Evolutionary conservation across 176 grass and related monocot species (phyloP).

Genomic region (Phoenix dactylifera): DNA sequence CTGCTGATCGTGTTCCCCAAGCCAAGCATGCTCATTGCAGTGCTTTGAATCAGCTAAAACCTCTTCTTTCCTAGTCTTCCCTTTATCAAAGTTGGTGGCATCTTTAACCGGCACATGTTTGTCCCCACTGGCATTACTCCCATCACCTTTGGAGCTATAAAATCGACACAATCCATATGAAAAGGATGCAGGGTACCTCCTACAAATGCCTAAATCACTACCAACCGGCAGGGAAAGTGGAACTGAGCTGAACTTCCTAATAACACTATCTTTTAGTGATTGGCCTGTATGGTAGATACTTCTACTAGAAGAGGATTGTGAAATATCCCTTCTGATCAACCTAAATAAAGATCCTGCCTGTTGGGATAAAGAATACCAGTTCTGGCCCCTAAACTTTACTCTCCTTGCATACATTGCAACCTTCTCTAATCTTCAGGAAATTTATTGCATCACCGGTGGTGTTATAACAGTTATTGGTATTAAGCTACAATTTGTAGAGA

Average conservation of each 20-base stretch:
- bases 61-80: conserved; percentile 13
- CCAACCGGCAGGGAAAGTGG: conserved; percentile 1
- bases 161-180: conserved; percentile 25
- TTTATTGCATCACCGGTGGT: no score
- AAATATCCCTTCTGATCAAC: conserved; percentile 5
- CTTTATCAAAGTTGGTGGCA: conserved; percentile 18
- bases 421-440: not conserved
- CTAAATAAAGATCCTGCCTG: conserved; percentile 7
- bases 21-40: conserved; percentile 66
- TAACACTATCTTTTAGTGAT: conserved; percentile 3
- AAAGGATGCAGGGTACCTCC: conserved; percentile 1
- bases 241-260: conserved; percentile 14
- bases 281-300: not conserved
- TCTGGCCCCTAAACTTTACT: conserved; percentile 28
- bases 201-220: not conserved
- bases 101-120: conserved; percentile 36
- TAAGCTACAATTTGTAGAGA: no score
- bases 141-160: conserved; percentile 79
- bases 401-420: conserved; percentile 27
- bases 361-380: conserved; percentile 9
- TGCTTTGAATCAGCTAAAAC: conserved; percentile 13
- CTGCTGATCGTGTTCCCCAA: conserved; percentile 88
- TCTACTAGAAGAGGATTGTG: not conserved
- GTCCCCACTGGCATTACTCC: conserved; percentile 41
- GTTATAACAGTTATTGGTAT: no score